phyloP scores from a whole-genome alignment of 2,329 filamentous ascomycete species.

The Trichophyton schoenleinii region DNA sequence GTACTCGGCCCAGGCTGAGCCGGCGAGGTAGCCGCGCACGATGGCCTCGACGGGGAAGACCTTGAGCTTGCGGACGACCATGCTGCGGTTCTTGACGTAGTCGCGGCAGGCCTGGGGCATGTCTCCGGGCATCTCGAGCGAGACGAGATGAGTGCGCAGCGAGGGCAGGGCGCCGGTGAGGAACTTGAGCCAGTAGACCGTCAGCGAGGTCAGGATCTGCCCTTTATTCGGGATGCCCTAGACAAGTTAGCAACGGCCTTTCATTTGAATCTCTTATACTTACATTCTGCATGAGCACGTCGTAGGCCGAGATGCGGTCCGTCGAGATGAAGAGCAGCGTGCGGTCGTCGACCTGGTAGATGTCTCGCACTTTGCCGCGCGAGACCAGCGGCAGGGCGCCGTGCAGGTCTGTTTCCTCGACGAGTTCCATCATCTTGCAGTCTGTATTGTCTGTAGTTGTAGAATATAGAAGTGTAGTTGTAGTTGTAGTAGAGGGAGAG shows the following conservation, averaged over 20 bases:
- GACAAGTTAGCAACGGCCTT: too few relatives aligned
- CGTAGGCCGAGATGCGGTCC: conserved; percentile 89
- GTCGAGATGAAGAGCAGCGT: conserved; percentile 73
- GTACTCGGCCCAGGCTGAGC: conserved; percentile 73
- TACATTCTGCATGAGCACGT: conserved; percentile 75
- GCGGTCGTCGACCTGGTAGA: conserved; percentile 58
- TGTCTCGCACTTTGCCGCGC: conserved; percentile 65
- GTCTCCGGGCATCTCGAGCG: conserved; percentile 42
- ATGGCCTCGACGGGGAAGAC: conserved; percentile 73
- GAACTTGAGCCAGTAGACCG: conserved; percentile 55
- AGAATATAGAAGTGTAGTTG: neutral
- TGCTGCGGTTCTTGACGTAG: conserved; percentile 52
- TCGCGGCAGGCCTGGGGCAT: conserved; percentile 38
- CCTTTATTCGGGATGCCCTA: conserved; percentile 59
- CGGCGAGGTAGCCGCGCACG: conserved; percentile 82
- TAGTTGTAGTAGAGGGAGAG: neutral
- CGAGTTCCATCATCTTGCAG: neutral
- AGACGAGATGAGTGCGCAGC: conserved; percentile 52
- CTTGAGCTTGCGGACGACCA: conserved; percentile 62
- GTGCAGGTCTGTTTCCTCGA: conserved; percentile 31
- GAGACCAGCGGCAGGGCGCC: conserved; percentile 40
- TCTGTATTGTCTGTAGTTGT: too few relatives aligned
- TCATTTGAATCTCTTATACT: too few relatives aligned
- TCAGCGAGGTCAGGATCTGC: conserved; percentile 53
- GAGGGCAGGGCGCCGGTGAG: conserved; percentile 44